These are phyloP conservation scores for Microcos paniculata DNA, from an alignment of 345 rosid species.

Conservation along the genomic window DNA sequence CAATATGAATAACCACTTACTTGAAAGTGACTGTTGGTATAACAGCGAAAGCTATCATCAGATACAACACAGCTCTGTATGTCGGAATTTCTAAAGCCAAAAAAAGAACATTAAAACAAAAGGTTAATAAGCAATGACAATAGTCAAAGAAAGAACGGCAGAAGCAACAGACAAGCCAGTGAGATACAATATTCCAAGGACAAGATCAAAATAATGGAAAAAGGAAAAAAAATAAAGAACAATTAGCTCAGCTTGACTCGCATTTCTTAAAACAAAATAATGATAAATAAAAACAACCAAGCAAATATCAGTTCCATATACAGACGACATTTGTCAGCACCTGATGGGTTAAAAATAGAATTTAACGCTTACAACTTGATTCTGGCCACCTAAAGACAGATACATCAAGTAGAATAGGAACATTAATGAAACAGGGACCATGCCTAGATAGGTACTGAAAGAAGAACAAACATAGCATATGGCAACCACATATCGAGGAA, in stretches of 20 bases:
- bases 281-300: neutral
- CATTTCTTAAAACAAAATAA: neutral
- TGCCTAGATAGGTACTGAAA: too few species aligned
- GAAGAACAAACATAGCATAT: neutral
- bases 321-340: neutral
- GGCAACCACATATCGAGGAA: too few species aligned
- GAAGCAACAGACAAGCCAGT: neutral
- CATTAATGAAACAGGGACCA: too few species aligned
- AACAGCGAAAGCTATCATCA: conserved; percentile 71
- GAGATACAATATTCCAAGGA: neutral
- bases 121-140: neutral
- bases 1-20: conserved; percentile 45
- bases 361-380: too few species aligned
- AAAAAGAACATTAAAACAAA: neutral
- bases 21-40: conserved; percentile 73
- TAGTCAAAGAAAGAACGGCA: neutral
- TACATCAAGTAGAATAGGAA: neutral
- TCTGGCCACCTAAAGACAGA: neutral
- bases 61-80: conserved; percentile 48
- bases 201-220: neutral
- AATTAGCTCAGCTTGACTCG: neutral
- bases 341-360: too few species aligned
- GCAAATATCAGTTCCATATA: neutral
- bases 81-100: conserved; percentile 56
- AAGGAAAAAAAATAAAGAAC: neutral